Evolutionary conservation across 2,329 filamentous ascomycete genomes (phyloP), one percentile per base, ranked within the genome.

Genomic region (Pseudocercospora fijiensis): DNA sequence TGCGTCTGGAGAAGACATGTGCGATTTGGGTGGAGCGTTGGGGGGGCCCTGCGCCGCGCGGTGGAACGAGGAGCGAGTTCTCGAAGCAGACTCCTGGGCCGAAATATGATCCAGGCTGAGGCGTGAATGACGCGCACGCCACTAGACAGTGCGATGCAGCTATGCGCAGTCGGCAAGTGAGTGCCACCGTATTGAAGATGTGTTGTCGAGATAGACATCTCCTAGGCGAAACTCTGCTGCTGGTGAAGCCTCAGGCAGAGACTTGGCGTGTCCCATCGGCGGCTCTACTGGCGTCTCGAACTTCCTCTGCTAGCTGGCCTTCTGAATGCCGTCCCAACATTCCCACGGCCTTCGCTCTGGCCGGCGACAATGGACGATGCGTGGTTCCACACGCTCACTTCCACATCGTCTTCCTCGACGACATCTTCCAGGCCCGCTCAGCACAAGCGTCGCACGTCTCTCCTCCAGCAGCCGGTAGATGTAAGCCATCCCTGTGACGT

Each of bases 321-420:
- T n/a, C 24, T 52, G 22, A 13, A 52, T 52, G 20, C 28, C 27
- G 30, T 58, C 33, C 37, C 49, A 27, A 52, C 49, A 24, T 52
- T 27, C 24, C 28, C 58, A 47, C 16, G 26, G 58, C 20, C 58
- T 56, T 20, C 43, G 41, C 16, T 49, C 57, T 49, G 57, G 57
- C 57, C 41, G 37, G 33, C 56, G 45, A 56, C 53, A 33, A 77
- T 77, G 76, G 90, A 94, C 78, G 90, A 94, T 77, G 87, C 89
- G 28, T 94, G 90, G 90, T 92, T 93, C 79, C 91, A 77, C 71
- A 77, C 85, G 75, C 88, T 91, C 74, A 73, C 72, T 9, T 67
- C 67, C 45, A 85, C 90, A 68, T 85, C 90, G 67, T 85, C 89
- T 73, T 70, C 70, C 6, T 64, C 65, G 45, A 86, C 90, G 68